Percentiles rank a stretch among this genome's conserved stretches.
Conservation (phyloP, 73 alveolate species). For the Paramecium tetraurelia region DNA sequence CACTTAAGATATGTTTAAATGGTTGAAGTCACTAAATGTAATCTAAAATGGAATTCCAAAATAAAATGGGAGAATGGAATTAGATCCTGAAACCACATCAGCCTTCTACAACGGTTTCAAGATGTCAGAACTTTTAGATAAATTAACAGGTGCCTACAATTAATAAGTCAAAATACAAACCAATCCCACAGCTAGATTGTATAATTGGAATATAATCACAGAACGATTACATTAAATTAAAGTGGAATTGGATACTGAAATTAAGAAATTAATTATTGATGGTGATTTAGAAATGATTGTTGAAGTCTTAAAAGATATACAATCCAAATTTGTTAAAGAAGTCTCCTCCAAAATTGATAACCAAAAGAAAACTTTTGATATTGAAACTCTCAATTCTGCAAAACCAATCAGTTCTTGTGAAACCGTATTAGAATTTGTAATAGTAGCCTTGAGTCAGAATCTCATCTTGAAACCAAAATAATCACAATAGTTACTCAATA, state of each 20-base stretch:
- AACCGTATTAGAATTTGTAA: not conserved
- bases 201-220: conserved; percentile 30
- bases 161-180: not conserved
- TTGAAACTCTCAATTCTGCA: conserved; percentile 14
- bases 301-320: not conserved
- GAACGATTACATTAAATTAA: conserved; percentile 21
- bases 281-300: conserved; percentile 46
- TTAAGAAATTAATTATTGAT: conserved; percentile 7
- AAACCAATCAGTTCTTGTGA: not conserved
- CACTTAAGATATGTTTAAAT: not conserved
- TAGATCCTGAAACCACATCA: not conserved
- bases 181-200: not conserved
- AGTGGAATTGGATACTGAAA: not conserved
- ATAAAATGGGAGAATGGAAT: conserved; percentile 24
- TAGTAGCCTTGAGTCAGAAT: conserved; percentile 3
- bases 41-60: conserved; percentile 4
- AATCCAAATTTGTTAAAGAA: not conserved
- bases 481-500: not conserved
- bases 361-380: not conserved
- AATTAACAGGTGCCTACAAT: not conserved
- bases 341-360: not conserved
- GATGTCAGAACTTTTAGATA: conserved; percentile 27
- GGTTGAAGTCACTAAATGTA: not conserved
- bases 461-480: not conserved
- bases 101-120: conserved; percentile 10